Evolutionary conservation across 257 asterid species (phyloP), one percentile per base, ranked within the genome.

Genomic region (Lycium barbarum): DNA sequence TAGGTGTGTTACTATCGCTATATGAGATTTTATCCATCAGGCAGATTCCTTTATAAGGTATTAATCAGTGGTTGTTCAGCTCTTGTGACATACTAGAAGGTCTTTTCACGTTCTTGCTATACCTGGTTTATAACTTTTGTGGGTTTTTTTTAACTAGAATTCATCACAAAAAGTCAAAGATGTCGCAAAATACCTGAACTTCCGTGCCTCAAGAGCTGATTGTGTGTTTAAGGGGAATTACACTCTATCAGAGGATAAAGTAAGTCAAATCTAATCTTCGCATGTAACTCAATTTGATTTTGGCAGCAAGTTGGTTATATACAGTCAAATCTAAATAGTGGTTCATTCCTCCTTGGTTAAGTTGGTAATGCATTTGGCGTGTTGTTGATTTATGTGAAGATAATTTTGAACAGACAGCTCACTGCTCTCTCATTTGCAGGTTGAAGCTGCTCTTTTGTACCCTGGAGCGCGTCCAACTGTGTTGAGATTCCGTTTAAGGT

Each of bases 1-100:
- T 94, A 96, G 99, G 99, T 96, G 63, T 95, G 98, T 91, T 96
- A 96, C 89, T 96, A 63, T 90, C 97, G 98, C 74, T 96, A 96
- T 92, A 49, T 96, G 92, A 89, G 98, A 86, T 95, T 96, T 90
- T 96, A 93, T 91, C 93, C 97, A 82, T 95, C 98, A 82, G 99
- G 99, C 79, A 95, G 96, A 88, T 96, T 96, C 86, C 93, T 95
- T 51, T 95, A 96, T 83, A 94, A 96, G 98, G 99, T 96, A 83
- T 18, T 83, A 45, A 45, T 84, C 59, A 45, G 81, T 63, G 26
- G 26, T 85, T 79, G 47, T 81, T 88, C 68, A 57, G 43, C 36
- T 49, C 33, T 33, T 80, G 58, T 72, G 70, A n/a, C 57, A 26
- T 71, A 73, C 79, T 40, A 57, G 68, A 62, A 62, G 65, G 53